Evolutionary conservation across 768 basidiomycete species (phyloP), one percentile per base, ranked within the genome.

Genomic region (Lentinula guzmanii): DNA sequence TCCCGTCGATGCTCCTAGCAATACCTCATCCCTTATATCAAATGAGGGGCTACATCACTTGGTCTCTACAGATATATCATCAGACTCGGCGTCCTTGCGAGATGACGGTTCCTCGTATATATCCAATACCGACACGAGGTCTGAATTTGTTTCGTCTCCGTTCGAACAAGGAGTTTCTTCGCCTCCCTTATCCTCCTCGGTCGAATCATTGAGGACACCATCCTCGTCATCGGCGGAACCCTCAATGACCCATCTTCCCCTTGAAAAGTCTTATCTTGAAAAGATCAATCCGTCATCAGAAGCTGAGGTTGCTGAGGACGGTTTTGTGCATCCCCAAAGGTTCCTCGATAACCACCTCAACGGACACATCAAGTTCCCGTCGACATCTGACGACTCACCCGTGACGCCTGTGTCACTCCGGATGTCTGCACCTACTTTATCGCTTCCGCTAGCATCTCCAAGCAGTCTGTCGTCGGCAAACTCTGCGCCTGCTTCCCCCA

Each of bases 201-300:
- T 80, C 0, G 87, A 88, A 62, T 89, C 87, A 1, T 68, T 88
- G 53, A 78, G 77, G 9, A 81, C 85, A 11, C 82, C 81, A 2
- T 77, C 82, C 2, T 75, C 77, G 5, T 81, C 83, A 7, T 86
- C 86, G 13, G 81, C 73, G 34, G 81, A 78, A 61, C 74, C 75
- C 4, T 80, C 79, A 8, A 68, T 76, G 18, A 62, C 71, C 16
- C 65, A 79, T 64, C 68, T 83, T 33, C 72, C 72, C 4, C 68
- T 53, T 7, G 58, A 62, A 16, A 58, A 39, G 8, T 71, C 73
- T 74, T 62, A 53, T 61, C 35, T 57, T 46, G 50, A 64, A 65
- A 56, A 72, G 71, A 53, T 65, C 66, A 4, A 35, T 59, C 11
- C 62, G 3, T 6, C 41, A 24, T 28, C 18, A 15, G 24, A 24